Evolutionary conservation across 2,329 filamentous ascomycete species (phyloP).

Genomic region (Clonostachys rosea): DNA sequence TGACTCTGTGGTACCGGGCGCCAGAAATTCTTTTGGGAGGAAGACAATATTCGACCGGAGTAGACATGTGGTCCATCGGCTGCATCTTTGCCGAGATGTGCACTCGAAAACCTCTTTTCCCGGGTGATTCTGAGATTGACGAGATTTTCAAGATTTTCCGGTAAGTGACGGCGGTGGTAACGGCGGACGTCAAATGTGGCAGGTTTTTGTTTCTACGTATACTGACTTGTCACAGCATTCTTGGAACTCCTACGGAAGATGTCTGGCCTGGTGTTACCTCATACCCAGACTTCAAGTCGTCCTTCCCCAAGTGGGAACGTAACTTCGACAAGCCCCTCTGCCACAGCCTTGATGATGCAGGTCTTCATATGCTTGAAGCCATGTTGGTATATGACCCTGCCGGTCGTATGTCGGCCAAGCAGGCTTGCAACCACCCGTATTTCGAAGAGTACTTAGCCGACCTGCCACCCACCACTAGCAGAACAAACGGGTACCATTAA

Average conservation of each 20-base stretch:
- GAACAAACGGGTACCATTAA: no score
- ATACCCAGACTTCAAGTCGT: conserved; percentile 89
- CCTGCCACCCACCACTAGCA: no score
- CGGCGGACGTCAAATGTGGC: neutral
- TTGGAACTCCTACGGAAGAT: conserved; percentile 79
- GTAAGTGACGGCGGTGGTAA: conserved; percentile 36
- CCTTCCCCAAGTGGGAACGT: conserved; percentile 86
- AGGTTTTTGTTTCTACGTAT: neutral
- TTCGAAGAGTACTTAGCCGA: conserved; percentile 43
- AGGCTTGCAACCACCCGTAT: conserved; percentile 79
- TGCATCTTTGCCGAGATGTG: conserved; percentile 98
- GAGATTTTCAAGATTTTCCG: conserved; percentile 59
- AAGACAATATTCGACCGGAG: conserved; percentile 87
- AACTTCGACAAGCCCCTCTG: conserved; percentile 64
- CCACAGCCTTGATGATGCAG: conserved; percentile 66
- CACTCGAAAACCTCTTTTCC: conserved; percentile 87
- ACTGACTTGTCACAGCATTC: conserved; percentile 40
- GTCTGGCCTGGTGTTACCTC: conserved; percentile 91
- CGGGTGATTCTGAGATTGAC: conserved; percentile 70
- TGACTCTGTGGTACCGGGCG: conserved; percentile 89
- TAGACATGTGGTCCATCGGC: conserved; percentile 94
- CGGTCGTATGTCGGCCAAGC: conserved; percentile 83
- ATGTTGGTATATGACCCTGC: conserved; percentile 87
- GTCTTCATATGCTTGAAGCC: conserved; percentile 61
- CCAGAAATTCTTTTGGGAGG: conserved; percentile 89